Conservation (phyloP, 495 filamentous ascomycete species). For the Bacidia rubella region DNA sequence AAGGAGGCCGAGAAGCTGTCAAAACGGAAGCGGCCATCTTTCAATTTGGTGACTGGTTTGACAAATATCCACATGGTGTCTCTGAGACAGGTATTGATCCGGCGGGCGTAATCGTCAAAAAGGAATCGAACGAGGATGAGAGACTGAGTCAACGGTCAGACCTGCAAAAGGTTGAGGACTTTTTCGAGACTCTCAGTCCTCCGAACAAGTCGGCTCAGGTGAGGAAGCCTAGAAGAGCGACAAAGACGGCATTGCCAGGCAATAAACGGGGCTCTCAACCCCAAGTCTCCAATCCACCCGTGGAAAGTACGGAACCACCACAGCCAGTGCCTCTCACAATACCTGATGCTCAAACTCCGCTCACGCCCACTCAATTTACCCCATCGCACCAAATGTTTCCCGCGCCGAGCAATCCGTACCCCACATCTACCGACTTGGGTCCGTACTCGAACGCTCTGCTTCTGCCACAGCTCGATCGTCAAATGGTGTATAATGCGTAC, state of each 20-base stretch:
- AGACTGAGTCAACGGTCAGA: conserved; percentile 76
- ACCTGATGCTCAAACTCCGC: conserved; percentile 23
- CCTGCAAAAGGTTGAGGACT: conserved; percentile 87
- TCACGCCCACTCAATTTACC: conserved; percentile 24
- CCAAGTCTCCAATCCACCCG: conserved; percentile 16
- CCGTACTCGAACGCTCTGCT: conserved; percentile 32
- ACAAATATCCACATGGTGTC: conserved; percentile 86
- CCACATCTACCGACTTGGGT: conserved; percentile 24
- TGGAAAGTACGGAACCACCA: conserved; percentile 20
- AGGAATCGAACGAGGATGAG: conserved; percentile 64
- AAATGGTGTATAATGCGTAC: conserved; percentile 68
- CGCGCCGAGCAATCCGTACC: conserved; percentile 20
- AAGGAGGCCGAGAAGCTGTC: conserved; percentile 23
- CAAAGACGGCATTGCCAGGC: conserved; percentile 21
- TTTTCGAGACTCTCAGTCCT: conserved; percentile 73
- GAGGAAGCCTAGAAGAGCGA: conserved; percentile 27
- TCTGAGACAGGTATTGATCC: conserved; percentile 73
- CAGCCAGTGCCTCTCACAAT: conserved; percentile 26
- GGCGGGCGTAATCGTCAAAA: conserved; percentile 48
- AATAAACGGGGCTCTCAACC: conserved; percentile 17
- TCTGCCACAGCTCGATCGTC: conserved; percentile 54
- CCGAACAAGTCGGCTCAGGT: conserved; percentile 32
- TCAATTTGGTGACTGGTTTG: conserved; percentile 97
- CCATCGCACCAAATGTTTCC: conserved; percentile 33
- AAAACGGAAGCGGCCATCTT: conserved; percentile 56